Base-by-base conservation (phyloP, 768 basidiomycete genomes). In the Boletus bicolor region DNA sequence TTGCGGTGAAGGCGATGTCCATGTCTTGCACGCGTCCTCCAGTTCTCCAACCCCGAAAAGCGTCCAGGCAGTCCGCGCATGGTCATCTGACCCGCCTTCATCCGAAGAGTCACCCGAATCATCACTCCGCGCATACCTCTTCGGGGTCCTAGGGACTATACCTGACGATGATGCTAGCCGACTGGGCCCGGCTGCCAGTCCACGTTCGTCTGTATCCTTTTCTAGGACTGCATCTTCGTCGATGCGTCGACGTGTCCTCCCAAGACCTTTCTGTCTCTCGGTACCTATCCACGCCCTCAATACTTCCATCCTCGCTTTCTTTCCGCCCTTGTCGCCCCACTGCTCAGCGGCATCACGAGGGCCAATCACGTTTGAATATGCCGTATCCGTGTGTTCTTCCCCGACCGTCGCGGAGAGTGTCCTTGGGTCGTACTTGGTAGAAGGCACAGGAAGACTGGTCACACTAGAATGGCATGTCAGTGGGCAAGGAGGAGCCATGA, bases 281-380 rank as follows among this genome's bases (percentile, higher is more conserved):
- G 17, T 71, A 65, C 71, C 72, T 4, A 88, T 64, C 64, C 78
- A 81, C 17, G 68, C 66, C 43, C 72, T 73, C 57, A 87, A 68
- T 3, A 76, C 66, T 4, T 73, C 70, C 19, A 84, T 59, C 61
- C 78, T 84, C 53, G 68, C 69, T 37, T 71, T 62, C 49, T 78
- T 60, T 49, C 74, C 78, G 2, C 76, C 77, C 36, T 71, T 75
- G 30, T 82, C 81, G 0, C 78, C 81, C 86, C 86, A 88, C 38
- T 75, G 73, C 15, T 74, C 71, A 2, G 81, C 85, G 0, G 77
- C 76, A 1, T 78, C 80, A 6, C 67, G 66, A 43, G 79, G 76
- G 4, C 86, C 85, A 10, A 87, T 77, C n/a, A 89, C 66, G 60
- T 91, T 91, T 59, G 84, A 79, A 46, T 88, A 62, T 0, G 81